Percentiles rank a stretch among this genome's conserved stretches.
Conservation (phyloP, 441 rosid genomes). For the Syzygium malaccense region DNA sequence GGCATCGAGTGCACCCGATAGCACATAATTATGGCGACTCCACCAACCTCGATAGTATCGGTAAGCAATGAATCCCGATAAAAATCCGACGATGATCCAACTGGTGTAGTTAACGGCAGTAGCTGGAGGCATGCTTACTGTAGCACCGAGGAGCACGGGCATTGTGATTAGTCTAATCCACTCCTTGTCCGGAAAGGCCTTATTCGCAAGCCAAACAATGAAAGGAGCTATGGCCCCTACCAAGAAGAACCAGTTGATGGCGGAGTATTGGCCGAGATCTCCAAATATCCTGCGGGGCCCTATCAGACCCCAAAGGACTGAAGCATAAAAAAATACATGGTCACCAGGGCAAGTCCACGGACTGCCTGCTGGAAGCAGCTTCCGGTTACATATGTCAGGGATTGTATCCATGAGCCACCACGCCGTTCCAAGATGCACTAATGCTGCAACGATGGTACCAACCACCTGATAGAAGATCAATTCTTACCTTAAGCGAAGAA, state of each 20-base stretch:
- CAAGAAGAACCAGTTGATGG: conserved; percentile 36
- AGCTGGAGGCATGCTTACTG: conserved; percentile 32
- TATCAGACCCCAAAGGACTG: conserved; percentile 35
- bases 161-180: conserved; percentile 33
- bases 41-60: conserved; percentile 34
- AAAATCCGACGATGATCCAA: conserved; percentile 31
- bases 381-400: conserved; percentile 29
- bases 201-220: conserved; percentile 29
- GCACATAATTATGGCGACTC: conserved; percentile 32
- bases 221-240: conserved; percentile 28
- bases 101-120: conserved; percentile 37
- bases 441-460: conserved; percentile 29
- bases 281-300: conserved; percentile 40
- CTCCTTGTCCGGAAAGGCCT: conserved; percentile 22
- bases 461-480: conserved; percentile 18
- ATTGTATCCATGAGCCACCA: conserved; percentile 42
- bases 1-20: conserved; percentile 38
- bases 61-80: conserved; percentile 29
- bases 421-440: conserved; percentile 25
- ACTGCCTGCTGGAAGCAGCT: conserved; percentile 27
- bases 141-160: conserved; percentile 33
- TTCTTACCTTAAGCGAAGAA: neutral
- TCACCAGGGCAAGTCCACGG: conserved; percentile 41
- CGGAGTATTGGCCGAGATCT: conserved; percentile 28
- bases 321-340: conserved; percentile 38